A percentile compares a stretch with the other conserved stretches of the same genome.
phyloP scores from a whole-genome alignment of 805 yeast species.

The Groenewaldozyma tartarivorans region DNA sequence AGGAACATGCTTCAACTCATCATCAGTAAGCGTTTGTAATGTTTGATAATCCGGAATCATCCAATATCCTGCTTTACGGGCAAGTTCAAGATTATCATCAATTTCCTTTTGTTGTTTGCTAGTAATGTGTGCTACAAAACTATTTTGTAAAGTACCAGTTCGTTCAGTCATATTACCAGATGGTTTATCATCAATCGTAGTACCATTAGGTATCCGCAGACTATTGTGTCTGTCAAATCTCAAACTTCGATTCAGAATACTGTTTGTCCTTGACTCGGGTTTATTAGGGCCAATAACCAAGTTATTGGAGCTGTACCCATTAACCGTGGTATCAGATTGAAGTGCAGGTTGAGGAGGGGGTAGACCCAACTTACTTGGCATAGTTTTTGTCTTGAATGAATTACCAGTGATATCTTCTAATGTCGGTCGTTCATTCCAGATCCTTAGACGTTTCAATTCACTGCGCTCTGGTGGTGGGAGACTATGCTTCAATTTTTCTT shows the following conservation, averaged over 20 bases:
- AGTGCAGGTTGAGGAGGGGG: not conserved
- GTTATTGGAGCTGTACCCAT: no score
- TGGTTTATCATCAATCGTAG: not conserved
- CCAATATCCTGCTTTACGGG: no score
- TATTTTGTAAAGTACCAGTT: not conserved
- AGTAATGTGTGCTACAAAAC: not conserved
- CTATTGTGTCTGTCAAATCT: no score
- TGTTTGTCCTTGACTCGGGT: not conserved
- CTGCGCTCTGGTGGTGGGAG: no score
- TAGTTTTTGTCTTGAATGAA: not conserved
- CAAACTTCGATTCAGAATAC: not conserved
- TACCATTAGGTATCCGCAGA: not conserved
- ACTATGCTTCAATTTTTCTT: no score
- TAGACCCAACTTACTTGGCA: not conserved
- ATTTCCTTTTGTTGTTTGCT: slow-evolving; percentile 12
- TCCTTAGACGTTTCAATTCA: not conserved
- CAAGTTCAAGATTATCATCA: slow-evolving; percentile 20
- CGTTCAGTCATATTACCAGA: no score
- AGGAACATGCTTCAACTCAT: slow-evolving; percentile 49
- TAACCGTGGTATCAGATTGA: no score
- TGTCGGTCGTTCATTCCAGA: not conserved
- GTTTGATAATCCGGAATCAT: slow-evolving; percentile 62
- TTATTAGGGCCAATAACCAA: not conserved
- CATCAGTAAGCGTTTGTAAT: slow-evolving; percentile 43
- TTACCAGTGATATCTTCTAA: not conserved